Conservation (phyloP, 306 rosid genomes). For the Pachyrhizus erosus region DNA sequence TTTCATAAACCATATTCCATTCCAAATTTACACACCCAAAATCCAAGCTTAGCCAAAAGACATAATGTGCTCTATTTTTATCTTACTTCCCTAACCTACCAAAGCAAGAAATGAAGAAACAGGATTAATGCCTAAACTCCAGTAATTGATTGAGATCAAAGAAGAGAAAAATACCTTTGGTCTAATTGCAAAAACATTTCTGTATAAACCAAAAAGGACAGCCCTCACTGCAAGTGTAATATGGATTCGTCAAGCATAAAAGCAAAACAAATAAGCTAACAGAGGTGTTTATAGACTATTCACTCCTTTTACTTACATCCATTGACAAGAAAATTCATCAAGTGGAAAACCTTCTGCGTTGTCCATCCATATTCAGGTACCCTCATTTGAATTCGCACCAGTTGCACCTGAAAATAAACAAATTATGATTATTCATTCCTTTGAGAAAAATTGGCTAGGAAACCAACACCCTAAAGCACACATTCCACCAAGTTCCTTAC, state of each 20-base stretch:
- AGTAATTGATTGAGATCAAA: not conserved
- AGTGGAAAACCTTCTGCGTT: conserved; percentile 82
- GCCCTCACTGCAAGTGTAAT: conserved; percentile 68
- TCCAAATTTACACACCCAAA: not conserved
- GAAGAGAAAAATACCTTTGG: conserved; percentile 58
- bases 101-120: conserved; percentile 12
- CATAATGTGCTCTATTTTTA: not conserved
- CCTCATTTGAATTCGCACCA: conserved; percentile 72
- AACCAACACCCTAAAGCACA: conserved; percentile 1
- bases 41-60: not conserved
- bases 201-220: conserved; percentile 65
- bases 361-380: conserved; percentile 87
- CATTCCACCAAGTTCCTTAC: conserved; percentile 12
- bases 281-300: not conserved
- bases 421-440: not conserved
- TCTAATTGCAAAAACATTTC: conserved; percentile 58
- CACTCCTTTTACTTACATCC: conserved; percentile 70
- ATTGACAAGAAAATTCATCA: conserved; percentile 77
- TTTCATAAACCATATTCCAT: not conserved
- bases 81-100: conserved; percentile 12
- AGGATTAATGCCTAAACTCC: not conserved
- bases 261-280: not conserved
- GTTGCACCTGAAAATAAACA: conserved; percentile 57
- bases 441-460: not conserved
- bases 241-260: not conserved